phyloP scores from a whole-genome alignment of 129 eudicot genomes.

The Tagetes erecta region DNA sequence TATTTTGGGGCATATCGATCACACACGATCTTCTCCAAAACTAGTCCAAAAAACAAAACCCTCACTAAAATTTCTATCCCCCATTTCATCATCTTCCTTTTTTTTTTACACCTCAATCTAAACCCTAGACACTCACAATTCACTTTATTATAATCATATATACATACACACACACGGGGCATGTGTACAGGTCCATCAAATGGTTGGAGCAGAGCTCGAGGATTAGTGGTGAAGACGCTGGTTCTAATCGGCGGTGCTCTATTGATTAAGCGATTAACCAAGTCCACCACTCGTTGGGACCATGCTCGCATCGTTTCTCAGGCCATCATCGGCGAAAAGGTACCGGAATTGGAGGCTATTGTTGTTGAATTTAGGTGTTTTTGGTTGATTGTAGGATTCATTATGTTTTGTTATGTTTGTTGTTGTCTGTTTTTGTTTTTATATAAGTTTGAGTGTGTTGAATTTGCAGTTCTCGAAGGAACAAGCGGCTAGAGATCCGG shows the following conservation, averaged over 20 bases:
- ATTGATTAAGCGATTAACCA: conserved; percentile 76
- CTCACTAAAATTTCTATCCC: conserved; percentile 21
- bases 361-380: background rate
- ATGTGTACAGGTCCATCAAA: conserved; percentile 58
- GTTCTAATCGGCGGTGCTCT: conserved; percentile 86
- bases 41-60: conserved; percentile 5
- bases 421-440: background rate
- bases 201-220: conserved; percentile 80
- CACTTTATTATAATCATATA: background rate
- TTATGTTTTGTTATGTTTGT: background rate
- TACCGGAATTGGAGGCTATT: background rate
- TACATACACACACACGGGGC: conserved; percentile 6
- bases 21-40: conserved; percentile 2
- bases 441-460: conserved; percentile 2
- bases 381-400: background rate
- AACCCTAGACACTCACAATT: conserved; percentile 3
- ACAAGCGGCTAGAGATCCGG: conserved; percentile 80
- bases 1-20: background rate
- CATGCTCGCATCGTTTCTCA: conserved; percentile 87
- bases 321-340: conserved; percentile 87
- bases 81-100: background rate
- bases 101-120: background rate
- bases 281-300: conserved; percentile 99
- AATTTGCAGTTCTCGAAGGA: conserved; percentile 63
- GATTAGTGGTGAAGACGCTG: conserved; percentile 69